These are phyloP conservation scores for Lasiodiplodia hormozganensis DNA, from an alignment of 2,329 filamentous ascomycete genomes.

Conservation along the genomic window DNA sequence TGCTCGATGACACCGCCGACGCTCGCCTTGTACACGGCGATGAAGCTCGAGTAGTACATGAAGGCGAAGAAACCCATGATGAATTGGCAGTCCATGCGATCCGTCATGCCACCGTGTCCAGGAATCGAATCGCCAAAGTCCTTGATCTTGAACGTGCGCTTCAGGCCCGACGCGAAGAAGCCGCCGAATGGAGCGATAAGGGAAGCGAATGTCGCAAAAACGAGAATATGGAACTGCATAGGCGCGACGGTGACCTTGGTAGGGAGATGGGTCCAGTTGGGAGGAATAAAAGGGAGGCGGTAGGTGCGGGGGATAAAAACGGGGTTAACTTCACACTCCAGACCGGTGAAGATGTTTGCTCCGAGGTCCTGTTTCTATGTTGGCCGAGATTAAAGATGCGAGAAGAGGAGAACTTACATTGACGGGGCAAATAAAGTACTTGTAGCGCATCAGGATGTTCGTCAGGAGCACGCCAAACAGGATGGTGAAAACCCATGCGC, in stretches of 20 bases:
- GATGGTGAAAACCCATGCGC: slow-evolving; percentile 94
- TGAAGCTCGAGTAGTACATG: slow-evolving; percentile 98
- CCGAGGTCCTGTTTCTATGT: slow-evolving; percentile 70
- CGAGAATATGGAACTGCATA: slow-evolving; percentile 91
- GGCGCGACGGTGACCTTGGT: slow-evolving; percentile 79
- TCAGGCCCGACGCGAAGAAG: slow-evolving; percentile 96
- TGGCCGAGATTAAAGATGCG: slow-evolving; percentile 1
- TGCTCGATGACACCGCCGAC: slow-evolving; percentile 89
- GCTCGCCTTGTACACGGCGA: slow-evolving; percentile 83
- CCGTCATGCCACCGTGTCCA: slow-evolving; percentile 96
- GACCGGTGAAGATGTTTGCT: slow-evolving; percentile 88
- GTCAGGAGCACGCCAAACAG: slow-evolving; percentile 83
- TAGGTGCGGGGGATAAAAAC: slow-evolving; percentile 84
- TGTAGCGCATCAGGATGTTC: slow-evolving; percentile 84
- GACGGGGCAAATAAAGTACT: slow-evolving; percentile 98
- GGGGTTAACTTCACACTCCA: slow-evolving; percentile 89
- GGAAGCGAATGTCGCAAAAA: slow-evolving; percentile 91
- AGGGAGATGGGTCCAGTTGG: slow-evolving; percentile 74
- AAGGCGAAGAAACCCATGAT: slow-evolving; percentile 99
- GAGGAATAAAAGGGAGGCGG: slow-evolving; percentile 62
- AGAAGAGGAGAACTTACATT: slow-evolving; percentile 62
- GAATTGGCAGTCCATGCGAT: slow-evolving; percentile 99
- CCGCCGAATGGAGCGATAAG: slow-evolving; percentile 97
- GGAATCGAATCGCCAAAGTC: slow-evolving; percentile 99
- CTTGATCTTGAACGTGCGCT: slow-evolving; percentile 99